Base-by-base conservation (phyloP, 192 early-diverging fungal genomes). In the Coemansia sp. region DNA sequence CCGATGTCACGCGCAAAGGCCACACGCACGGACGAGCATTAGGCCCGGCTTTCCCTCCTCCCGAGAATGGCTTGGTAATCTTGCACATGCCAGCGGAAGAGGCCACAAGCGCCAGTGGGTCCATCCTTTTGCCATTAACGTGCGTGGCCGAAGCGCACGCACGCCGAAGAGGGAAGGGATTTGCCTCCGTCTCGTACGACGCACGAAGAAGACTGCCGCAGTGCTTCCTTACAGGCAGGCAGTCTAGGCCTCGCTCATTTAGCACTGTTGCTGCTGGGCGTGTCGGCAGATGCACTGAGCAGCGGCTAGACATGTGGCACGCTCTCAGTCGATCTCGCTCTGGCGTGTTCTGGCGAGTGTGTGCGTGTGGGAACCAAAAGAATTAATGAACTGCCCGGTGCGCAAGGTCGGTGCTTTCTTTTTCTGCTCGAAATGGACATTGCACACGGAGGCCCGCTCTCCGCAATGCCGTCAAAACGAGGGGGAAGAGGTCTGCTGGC, bases 371-470 rank as follows among this genome's bases (percentile, higher is more conserved):
- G 50, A 53, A 53, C 9, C 28, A 6, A 45, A 45, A 31, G 40
- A 43, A 43, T 40, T 9, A 40, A 51, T 7, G 28, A 53, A 53
- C 26, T 53, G 50, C 50, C 50, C 50, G 50, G 50, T 53, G 50
- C 50, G 50, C 50, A 53, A 53, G 50, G 50, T 53, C 50, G 50
- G 50, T 53, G 50, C 50, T 53, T 53, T 53, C 31, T 53, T 14
- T 14, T 13, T 1, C 20, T 11, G 0, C 3, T 16, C 16, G 18
- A 45, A 42, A n/a, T n/a, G 42, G 42, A 45, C 7, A n/a, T 45
- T 45, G 42, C 42, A n/a, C 42, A n/a, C 42, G 42, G 42, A 45
- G 42, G 42, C 42, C 42, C 42, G 42, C 42, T n/a, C 42, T 45
- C 42, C 42, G 42, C 9, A n/a, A 45, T 45, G 18, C 18, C n/a